Conservation (phyloP, 805 yeast genomes). For the Candida insectorum region DNA sequence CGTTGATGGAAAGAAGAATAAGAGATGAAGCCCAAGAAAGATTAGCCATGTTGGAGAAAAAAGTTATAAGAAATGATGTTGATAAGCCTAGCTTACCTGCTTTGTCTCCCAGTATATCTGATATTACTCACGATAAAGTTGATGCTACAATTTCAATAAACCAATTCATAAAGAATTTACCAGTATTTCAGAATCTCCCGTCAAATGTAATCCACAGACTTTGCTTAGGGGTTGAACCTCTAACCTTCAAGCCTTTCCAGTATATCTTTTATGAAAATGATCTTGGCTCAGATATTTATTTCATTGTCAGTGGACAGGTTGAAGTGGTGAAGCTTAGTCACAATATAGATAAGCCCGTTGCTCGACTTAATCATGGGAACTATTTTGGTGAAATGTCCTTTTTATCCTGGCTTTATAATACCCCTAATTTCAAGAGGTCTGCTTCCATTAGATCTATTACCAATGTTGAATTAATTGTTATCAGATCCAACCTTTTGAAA, state of each 20-base stretch:
- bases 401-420: constrained; percentile 41
- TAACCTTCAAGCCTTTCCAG: constrained; percentile 52
- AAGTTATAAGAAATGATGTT: constrained; percentile 15
- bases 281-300: constrained; percentile 59
- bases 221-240: constrained; percentile 61
- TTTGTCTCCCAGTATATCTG: constrained; percentile 1
- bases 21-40: constrained; percentile 80
- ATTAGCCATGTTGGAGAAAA: constrained; percentile 60
- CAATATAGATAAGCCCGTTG: constrained; percentile 32
- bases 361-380: constrained; percentile 58
- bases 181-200: constrained; percentile 58
- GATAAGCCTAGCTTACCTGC: not conserved
- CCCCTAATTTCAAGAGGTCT: constrained; percentile 36
- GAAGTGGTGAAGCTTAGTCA: constrained; percentile 50
- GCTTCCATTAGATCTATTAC: constrained; percentile 65
- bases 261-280: constrained; percentile 60
- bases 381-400: constrained; percentile 81
- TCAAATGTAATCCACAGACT: constrained; percentile 58
- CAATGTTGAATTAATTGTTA: constrained; percentile 56
- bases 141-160: constrained; percentile 57
- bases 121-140: constrained; percentile 25
- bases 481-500: constrained; percentile 53
- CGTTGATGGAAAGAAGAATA: constrained; percentile 62
- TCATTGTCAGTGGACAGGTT: constrained; percentile 65
- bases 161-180: constrained; percentile 54